Evolutionary conservation across 495 filamentous ascomycete species (phyloP).

Genomic region (Tuber magnatum): DNA sequence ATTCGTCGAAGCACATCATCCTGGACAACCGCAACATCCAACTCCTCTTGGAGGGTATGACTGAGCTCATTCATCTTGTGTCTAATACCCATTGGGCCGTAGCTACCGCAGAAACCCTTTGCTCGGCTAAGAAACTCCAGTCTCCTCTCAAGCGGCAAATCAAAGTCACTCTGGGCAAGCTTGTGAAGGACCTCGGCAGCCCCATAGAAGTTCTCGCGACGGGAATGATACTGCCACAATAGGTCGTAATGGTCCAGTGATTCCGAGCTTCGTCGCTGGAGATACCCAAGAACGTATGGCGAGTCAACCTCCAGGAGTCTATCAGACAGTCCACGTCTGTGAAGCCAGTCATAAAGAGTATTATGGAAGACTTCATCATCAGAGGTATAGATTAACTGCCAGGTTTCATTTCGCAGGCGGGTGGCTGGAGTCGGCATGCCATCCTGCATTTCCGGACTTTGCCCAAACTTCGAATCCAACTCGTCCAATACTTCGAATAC

Average conservation of each 20-base stretch:
- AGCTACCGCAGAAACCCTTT: slow-evolving; percentile 47
- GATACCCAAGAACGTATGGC: slow-evolving; percentile 75
- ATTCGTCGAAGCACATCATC: slow-evolving; percentile 80
- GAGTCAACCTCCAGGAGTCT: slow-evolving; percentile 76
- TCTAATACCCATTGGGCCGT: slow-evolving; percentile 34
- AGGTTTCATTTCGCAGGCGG: slow-evolving; percentile 76
- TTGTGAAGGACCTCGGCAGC: slow-evolving; percentile 79
- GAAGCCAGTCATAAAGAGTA: slow-evolving; percentile 94
- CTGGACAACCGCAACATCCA: slow-evolving; percentile 92
- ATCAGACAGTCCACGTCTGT: slow-evolving; percentile 70
- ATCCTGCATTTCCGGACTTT: slow-evolving; percentile 64
- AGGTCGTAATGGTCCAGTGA: slow-evolving; percentile 74
- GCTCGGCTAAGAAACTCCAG: slow-evolving; percentile 85
- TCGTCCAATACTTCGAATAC: slow-evolving; percentile 67
- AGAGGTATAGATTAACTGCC: slow-evolving; percentile 74
- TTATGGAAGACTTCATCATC: slow-evolving; percentile 89
- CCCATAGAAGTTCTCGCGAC: slow-evolving; percentile 68
- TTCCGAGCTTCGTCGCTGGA: slow-evolving; percentile 61
- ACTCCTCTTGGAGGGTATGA: slow-evolving; percentile 72
- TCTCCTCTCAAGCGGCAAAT: slow-evolving; percentile 63
- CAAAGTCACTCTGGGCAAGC: slow-evolving; percentile 73
- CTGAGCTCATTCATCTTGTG: slow-evolving; percentile 50
- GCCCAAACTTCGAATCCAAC: slow-evolving; percentile 61
- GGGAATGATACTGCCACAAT: slow-evolving; percentile 83
- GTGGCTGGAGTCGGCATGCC: slow-evolving; percentile 66